Evolutionary conservation across 106 monocot genomes (phyloP), one percentile per base, ranked within the genome.

Genomic region (Platanthera guangdongensis): DNA sequence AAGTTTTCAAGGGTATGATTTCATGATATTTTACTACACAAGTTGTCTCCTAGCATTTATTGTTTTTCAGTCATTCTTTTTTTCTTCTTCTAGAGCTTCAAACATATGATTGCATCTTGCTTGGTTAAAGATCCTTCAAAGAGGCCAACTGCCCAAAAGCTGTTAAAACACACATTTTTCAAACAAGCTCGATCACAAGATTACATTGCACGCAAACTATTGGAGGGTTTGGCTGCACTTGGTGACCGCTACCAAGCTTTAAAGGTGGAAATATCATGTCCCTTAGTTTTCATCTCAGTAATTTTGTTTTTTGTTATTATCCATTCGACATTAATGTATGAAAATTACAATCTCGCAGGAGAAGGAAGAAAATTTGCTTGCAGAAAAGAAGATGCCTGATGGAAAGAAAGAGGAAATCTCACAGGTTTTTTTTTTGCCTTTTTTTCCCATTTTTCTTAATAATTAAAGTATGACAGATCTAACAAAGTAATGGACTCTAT

Each of bases 101-200:
- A 79, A 82, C 89, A 91, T 53, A 89, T 97, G 93, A 87, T 97
- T 68, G 87, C 87, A 52, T 81, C 78, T 63, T 97, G 96, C 82
- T 89, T 97, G 88, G 84, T 94, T 72, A 97, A 97, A 91, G 86
- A 97, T 81, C 96, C 96, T 79, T 84, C 82, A 16, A 87, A 83
- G 82, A 91, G 96, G 83, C 93, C 93, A 76, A 81, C 87, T 52
- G 85, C 93, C 72, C 82, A 80, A 72, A 87, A 91, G 54, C 63
- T 97, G 79, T 80, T 97, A 82, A 97, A 93, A 76, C 91, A 97
- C 50, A 64, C 76, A 49, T 97, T 97, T 79, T 97, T 97, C 78
- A 97, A 86, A 67, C 87, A 97, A 89, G 93, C 93, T 19, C 82
- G 87, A 39, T 94, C 96, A 28, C 84, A 80, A 50, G 89, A 91